Evolutionary conservation across 768 basidiomycete species (phyloP), one percentile per base, ranked within the genome.

Genomic region (Favolaschia claudopus): DNA sequence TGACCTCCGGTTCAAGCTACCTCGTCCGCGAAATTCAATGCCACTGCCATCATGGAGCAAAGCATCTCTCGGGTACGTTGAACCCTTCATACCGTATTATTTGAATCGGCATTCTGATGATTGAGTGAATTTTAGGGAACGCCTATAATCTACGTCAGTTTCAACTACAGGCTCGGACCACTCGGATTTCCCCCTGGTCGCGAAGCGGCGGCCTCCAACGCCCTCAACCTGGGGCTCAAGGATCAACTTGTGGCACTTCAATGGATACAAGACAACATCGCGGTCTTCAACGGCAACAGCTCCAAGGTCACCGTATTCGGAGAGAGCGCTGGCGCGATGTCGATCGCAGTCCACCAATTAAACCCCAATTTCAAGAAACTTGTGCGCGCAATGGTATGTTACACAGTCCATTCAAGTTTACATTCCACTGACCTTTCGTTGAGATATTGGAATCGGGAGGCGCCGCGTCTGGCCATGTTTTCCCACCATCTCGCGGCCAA

Each of bases 261-360:
- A 40, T 82, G 80, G 86, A 78, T 87, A 1, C 82, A 86, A 49
- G 66, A 74, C 40, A 82, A 89, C 59, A 85, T 87, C 48, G 71
- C 66, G 28, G 67, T 71, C 0, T 88, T 87, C 64, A 84, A 85
- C 4, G 87, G 87, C 25, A 82, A 80, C 58, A 73, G 73, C 7
- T 67, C 27, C 2, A 77, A 79, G 69, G 79, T 79, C 7, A 55
- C 54, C 7, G 10, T 55, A n/a, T 55, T 55, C 29, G 54, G 54
- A 46, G 54, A 55, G 25, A 46, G 44, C 22, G 45, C 44, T 13
- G 54, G 54, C 24, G 44, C 54, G 29, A n/a, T 39, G 8, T 46
- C 44, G 7, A 20, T 55, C 2, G 28, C n/a, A 1, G 9, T 32
- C 15, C 43, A 24, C 2, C 40, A 29, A 17, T 24, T 55, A 20